Percentiles rank a stretch among this genome's conserved stretches.
Evolutionary conservation across 2,329 filamentous ascomycete species (phyloP).

Genomic region (Parastagonospora nodorum): DNA sequence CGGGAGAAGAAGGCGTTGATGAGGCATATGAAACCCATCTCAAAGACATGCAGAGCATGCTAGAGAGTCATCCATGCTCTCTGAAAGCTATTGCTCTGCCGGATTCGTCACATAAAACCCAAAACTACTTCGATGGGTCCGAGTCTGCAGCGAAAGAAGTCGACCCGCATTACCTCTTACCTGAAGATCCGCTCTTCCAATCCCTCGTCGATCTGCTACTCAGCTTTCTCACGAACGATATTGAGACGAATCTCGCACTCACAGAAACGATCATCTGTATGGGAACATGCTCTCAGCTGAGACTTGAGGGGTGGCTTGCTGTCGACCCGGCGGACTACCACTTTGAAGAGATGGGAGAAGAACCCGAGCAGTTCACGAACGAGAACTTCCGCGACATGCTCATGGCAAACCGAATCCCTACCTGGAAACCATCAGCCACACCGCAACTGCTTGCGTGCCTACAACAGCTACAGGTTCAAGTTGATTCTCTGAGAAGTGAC

Average conservation of each 20-base stretch:
- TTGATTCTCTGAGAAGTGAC: conserved; percentile 49
- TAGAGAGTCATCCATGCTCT: conserved; percentile 77
- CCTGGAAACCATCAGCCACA: conserved; percentile 42
- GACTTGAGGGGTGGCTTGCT: conserved; percentile 88
- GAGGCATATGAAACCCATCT: conserved; percentile 73
- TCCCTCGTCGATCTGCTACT: conserved; percentile 66
- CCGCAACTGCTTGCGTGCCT: conserved; percentile 52
- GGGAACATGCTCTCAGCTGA: conserved; percentile 81
- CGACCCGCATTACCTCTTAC: conserved; percentile 63
- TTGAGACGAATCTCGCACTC: conserved; percentile 87
- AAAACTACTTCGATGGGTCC: conserved; percentile 51
- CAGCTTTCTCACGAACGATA: conserved; percentile 85
- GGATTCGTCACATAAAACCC: conserved; percentile 61
- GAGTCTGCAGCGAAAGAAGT: conserved; percentile 63
- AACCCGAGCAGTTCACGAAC: conserved; percentile 30
- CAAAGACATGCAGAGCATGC: conserved; percentile 69
- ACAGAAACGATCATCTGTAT: conserved; percentile 84
- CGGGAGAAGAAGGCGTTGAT: conserved; percentile 72
- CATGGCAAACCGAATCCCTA: conserved; percentile 43
- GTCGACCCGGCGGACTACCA: conserved; percentile 64
- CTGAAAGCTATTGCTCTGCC: conserved; percentile 69
- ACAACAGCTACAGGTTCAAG: conserved; percentile 48
- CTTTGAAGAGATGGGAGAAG: conserved; percentile 33
- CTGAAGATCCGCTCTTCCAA: conserved; percentile 64
- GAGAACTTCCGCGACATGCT: conserved; percentile 40